Evolutionary conservation across 106 monocot species (phyloP), one percentile per base, ranked within the genome.

Genomic region (Dioscorea zingiberensis): DNA sequence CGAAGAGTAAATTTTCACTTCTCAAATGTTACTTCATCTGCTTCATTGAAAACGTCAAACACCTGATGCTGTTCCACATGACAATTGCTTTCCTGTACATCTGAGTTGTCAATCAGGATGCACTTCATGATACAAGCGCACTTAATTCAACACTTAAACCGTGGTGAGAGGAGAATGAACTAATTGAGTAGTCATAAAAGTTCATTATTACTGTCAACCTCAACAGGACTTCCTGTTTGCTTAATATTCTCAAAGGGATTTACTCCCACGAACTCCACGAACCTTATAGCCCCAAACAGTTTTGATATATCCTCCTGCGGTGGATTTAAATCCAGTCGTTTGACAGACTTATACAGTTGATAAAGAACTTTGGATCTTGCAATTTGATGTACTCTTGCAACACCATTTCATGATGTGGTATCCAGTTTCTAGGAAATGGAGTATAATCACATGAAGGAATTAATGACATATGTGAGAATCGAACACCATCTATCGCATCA

Each of bases 401-500:
- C 10, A 88, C 51, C 18, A 46, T 55, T 59, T 85, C 97, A 73
- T 92, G 91, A 15, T 79, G 70, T 22, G 97, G 97, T 21, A 75
- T 59, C 97, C 97, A 97, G 53, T 88, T 88, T 65, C 85, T 77
- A 27, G 91, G 91, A 47, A 97, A 85, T 44, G 92, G 97, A 16
- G 86, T 83, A 67, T 97, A 92, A 78, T 97, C 88, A 56, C 97
- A 97, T 7, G 91, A 79, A n/a, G 97, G 97, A 63, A 97, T 89
- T 48, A 63, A 44, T 25, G 91, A 84, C 92, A 97, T 88, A 32
- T 75, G 85, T 13, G 97, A 85, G 60, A 92, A 97, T 69, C 87
- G 97, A 25, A 97, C 83, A 24, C 97, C 97, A 9, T 97, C 92
- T 63, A 97, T 97, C 27, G 83, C 75, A 80, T 97, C 97, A 48